Evolutionary conservation across 345 rosid genomes (phyloP).

Genomic region (Erodium maritimum): DNA sequence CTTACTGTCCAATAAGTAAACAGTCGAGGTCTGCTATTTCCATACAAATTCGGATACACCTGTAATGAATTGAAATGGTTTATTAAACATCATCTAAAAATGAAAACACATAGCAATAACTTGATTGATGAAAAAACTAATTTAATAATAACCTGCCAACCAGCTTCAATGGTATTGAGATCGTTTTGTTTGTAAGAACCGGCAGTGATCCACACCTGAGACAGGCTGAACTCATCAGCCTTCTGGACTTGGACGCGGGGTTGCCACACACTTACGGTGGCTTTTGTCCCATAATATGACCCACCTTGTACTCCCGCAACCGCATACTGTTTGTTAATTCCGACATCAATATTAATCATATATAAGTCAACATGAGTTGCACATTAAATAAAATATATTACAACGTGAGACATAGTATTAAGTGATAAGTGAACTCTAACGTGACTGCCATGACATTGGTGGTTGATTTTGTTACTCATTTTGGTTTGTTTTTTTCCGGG

Average conservation of each 20-base stretch:
- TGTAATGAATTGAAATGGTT: too few relatives aligned
- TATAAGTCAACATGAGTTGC: too few relatives aligned
- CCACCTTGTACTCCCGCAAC: neutral
- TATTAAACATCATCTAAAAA: too few relatives aligned
- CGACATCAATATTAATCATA: too few relatives aligned
- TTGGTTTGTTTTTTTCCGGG: too few relatives aligned
- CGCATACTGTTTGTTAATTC: neutral
- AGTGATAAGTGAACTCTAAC: too few relatives aligned
- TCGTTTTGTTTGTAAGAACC: neutral
- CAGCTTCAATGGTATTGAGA: neutral
- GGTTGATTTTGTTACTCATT: too few relatives aligned
- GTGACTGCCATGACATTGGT: too few relatives aligned
- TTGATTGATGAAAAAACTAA: too few relatives aligned
- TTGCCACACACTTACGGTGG: neutral
- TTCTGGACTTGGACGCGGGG: neutral
- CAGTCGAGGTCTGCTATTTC: neutral
- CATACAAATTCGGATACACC: neutral
- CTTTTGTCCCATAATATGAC: neutral
- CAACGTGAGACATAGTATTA: too few relatives aligned
- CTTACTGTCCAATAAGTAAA: neutral
- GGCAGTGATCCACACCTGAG: neutral
- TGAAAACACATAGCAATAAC: too few relatives aligned
- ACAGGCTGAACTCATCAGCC: neutral
- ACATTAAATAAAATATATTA: too few relatives aligned
- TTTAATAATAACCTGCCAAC: neutral